These are phyloP conservation scores for Dendrocalamus sinicus DNA, from an alignment of 176 grass and related monocot genomes.

Conservation along the genomic window DNA sequence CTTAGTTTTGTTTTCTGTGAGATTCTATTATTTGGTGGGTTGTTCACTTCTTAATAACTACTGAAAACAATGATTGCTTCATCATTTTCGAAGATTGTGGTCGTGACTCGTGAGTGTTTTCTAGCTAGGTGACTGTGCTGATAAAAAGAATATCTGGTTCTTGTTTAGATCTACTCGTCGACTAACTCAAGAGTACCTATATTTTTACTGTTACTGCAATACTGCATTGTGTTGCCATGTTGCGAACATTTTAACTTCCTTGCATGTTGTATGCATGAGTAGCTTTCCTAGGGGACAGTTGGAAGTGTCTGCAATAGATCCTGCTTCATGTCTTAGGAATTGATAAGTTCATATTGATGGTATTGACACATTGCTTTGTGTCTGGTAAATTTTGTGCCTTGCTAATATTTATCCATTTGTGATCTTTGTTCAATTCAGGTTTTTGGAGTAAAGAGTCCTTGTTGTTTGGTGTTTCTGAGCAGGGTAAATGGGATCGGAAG, in stretches of 20 bases:
- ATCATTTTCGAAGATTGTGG: background rate
- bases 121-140: background rate
- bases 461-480: background rate
- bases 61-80: slow-evolving; percentile 25
- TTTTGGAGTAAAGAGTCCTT: slow-evolving; percentile 30
- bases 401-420: slow-evolving; percentile 31
- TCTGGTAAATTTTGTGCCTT: slow-evolving; percentile 10
- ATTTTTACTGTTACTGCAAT: slow-evolving; percentile 1
- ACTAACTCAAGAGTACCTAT: background rate
- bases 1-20: slow-evolving; percentile 17
- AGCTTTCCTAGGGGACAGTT: background rate
- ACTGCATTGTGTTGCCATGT: background rate
- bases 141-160: background rate
- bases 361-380: slow-evolving; percentile 6
- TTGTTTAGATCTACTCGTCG: slow-evolving; percentile 3
- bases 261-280: slow-evolving; percentile 16
- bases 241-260: background rate
- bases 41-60: slow-evolving; percentile 41
- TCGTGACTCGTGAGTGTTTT: background rate
- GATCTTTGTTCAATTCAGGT: slow-evolving; percentile 18
- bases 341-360: slow-evolving; percentile 15
- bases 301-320: slow-evolving; percentile 24
- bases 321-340: background rate
- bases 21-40: slow-evolving; percentile 27
- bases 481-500: slow-evolving; percentile 90